Conservation (phyloP, 352 stramenopile species). For the Thalassiosira livingstoniorum region DNA sequence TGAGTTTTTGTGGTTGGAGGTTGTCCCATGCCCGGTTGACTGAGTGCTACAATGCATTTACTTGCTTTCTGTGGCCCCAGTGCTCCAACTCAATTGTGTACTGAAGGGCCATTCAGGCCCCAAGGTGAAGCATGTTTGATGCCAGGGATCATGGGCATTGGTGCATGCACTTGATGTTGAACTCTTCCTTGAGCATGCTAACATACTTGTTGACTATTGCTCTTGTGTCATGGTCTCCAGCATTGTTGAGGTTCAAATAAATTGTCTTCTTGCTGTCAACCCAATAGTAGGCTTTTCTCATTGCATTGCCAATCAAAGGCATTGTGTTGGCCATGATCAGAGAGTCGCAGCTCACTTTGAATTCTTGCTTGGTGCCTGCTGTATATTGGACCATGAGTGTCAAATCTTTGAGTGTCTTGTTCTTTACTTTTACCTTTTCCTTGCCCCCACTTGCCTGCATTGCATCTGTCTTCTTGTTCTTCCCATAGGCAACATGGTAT, state of each 20-base stretch:
- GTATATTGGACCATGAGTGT: conserved; percentile 1
- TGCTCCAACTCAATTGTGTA: conserved; percentile 13
- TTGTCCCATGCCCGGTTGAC: conserved; percentile 4
- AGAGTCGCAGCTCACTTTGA: conserved; percentile 46
- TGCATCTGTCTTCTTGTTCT: background rate
- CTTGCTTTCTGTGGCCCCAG: background rate
- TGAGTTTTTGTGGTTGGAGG: no score
- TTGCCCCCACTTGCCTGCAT: background rate
- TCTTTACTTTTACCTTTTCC: background rate
- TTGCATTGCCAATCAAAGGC: conserved; percentile 19
- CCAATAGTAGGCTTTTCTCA: conserved; percentile 36
- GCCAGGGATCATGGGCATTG: conserved; percentile 30
- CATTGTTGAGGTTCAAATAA: conserved; percentile 46
- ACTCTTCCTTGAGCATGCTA: conserved; percentile 6
- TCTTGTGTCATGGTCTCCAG: conserved; percentile 39
- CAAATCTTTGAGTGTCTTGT: background rate
- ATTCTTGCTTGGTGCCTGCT: conserved; percentile 21
- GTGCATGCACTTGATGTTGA: no score
- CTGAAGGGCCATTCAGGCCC: conserved; percentile 48
- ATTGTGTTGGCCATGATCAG: conserved; percentile 26
- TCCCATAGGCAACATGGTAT: no score
- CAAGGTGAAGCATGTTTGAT: conserved; percentile 55
- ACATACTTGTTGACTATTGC: conserved; percentile 17
- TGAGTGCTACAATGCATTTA: background rate
- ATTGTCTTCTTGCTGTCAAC: conserved; percentile 14